Evolutionary conservation across 176 grass and related monocot genomes (phyloP).

Genomic region (Raddia guianensis): DNA sequence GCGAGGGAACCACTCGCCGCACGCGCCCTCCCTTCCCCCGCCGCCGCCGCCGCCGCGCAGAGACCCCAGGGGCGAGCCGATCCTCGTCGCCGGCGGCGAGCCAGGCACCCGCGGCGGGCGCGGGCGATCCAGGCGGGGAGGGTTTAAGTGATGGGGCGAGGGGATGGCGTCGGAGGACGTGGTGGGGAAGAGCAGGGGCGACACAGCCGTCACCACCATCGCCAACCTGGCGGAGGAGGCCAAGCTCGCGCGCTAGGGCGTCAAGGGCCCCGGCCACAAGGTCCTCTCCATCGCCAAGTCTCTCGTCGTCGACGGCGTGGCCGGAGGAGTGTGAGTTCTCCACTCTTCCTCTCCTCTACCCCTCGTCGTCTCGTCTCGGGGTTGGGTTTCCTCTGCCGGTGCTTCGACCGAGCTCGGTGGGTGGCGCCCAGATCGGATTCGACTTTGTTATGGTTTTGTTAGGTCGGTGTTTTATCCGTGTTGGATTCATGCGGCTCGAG

Average conservation of each 20-base stretch:
- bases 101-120: too few relatives aligned
- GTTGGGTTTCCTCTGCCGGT: not conserved
- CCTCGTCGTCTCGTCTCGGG: too few relatives aligned
- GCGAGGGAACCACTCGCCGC: not conserved
- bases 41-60: too few relatives aligned
- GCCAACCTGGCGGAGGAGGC: slow-evolving; percentile 75
- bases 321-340: slow-evolving; percentile 70
- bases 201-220: slow-evolving; percentile 69
- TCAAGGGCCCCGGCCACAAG: slow-evolving; percentile 63
- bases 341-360: not conserved
- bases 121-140: slow-evolving; percentile 27
- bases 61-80: too few relatives aligned
- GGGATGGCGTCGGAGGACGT: slow-evolving; percentile 82
- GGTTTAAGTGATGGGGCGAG: not conserved
- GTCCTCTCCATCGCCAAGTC: slow-evolving; percentile 71
- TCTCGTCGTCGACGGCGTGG: slow-evolving; percentile 61
- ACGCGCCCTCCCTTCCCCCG: not conserved
- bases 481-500: not conserved
- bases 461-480: not conserved
- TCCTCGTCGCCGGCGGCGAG: too few relatives aligned
- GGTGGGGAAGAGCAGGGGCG: slow-evolving; percentile 68
- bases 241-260: slow-evolving; percentile 63
- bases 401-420: not conserved
- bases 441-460: not conserved
- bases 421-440: not conserved